These are phyloP conservation scores for rapeseed (Brassica napus) DNA, from an alignment of 345 rosid species.

Conservation along the genomic window DNA sequence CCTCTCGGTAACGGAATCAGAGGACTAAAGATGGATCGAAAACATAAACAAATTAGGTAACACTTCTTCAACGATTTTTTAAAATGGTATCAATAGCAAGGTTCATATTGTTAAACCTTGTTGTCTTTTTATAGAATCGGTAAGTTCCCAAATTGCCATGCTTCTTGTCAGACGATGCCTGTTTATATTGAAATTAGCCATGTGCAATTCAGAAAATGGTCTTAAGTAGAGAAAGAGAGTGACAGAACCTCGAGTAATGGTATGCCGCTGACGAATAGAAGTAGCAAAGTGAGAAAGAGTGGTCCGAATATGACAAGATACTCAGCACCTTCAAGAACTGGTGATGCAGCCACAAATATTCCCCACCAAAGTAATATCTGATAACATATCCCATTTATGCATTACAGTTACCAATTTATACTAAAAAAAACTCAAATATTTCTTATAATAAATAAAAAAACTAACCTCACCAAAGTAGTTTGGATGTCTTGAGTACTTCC, in stretches of 20 bases:
- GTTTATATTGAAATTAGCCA: slow-evolving; percentile 31
- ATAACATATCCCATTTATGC: slow-evolving; percentile 2
- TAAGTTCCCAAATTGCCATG: slow-evolving; percentile 62
- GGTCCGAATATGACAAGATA: slow-evolving; percentile 91
- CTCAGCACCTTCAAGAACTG: slow-evolving; percentile 74
- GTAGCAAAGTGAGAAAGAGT: slow-evolving; percentile 70
- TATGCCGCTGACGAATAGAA: slow-evolving; percentile 84
- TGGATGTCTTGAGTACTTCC: slow-evolving; percentile 88
- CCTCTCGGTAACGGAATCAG: slow-evolving; percentile 67
- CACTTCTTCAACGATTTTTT: not conserved
- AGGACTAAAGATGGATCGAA: slow-evolving; percentile 56
- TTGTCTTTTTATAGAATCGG: slow-evolving; percentile 63
- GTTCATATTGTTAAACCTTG: slow-evolving; percentile 51
- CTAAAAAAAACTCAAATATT: not conserved
- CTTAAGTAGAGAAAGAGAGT: not conserved
- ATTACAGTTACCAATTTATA: not conserved
- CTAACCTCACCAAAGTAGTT: slow-evolving; percentile 94
- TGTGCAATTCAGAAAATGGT: not conserved
- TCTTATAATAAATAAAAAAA: not conserved
- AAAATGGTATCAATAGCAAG: not conserved
- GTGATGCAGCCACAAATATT: slow-evolving; percentile 69
- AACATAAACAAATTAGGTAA: not conserved
- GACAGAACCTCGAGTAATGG: slow-evolving; percentile 84
- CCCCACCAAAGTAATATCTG: slow-evolving; percentile 96
- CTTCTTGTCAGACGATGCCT: slow-evolving; percentile 88